These are phyloP conservation scores for Hanseniaspora lachancei DNA, from an alignment of 805 yeast species.

Conservation along the genomic window DNA sequence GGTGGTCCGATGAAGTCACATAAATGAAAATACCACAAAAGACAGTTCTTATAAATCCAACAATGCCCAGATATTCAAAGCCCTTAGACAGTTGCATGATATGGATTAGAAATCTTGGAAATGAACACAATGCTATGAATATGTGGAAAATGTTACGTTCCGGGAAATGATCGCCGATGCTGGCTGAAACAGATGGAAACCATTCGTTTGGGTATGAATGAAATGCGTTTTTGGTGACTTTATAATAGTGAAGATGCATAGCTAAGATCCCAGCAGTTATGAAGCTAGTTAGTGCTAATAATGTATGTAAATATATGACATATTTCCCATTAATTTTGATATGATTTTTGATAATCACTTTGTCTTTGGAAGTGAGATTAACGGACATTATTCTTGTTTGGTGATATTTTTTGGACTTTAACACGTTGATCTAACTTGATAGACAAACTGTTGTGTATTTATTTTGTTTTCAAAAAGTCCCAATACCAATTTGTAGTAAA, in stretches of 20 bases:
- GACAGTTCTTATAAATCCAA: slow-evolving; percentile 79
- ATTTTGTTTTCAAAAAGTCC: too few species aligned
- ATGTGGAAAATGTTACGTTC: slow-evolving; percentile 88
- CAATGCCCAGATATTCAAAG: slow-evolving; percentile 20
- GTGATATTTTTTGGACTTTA: neutral
- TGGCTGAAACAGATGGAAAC: slow-evolving; percentile 95
- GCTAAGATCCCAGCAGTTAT: slow-evolving; percentile 64
- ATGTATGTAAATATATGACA: slow-evolving; percentile 42
- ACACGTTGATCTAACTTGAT: neutral
- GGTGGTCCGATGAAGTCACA: slow-evolving; percentile 92
- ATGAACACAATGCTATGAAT: slow-evolving; percentile 81
- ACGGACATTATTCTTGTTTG: neutral
- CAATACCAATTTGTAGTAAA: too few species aligned
- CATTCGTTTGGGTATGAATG: slow-evolving; percentile 94
- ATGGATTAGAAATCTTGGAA: slow-evolving; percentile 69
- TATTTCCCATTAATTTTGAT: neutral
- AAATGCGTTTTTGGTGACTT: slow-evolving; percentile 75
- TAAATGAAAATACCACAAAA: slow-evolving; percentile 99
- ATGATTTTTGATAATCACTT: neutral
- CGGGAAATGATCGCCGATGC: slow-evolving; percentile 94
- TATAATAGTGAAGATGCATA: slow-evolving; percentile 62
- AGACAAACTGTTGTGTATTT: too few species aligned
- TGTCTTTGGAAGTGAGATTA: neutral
- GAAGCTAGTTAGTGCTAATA: slow-evolving; percentile 64
- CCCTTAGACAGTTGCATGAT: slow-evolving; percentile 33